Evolutionary conservation across 306 rosid species (phyloP).

Genomic region (Casuarina equisetifolia): DNA sequence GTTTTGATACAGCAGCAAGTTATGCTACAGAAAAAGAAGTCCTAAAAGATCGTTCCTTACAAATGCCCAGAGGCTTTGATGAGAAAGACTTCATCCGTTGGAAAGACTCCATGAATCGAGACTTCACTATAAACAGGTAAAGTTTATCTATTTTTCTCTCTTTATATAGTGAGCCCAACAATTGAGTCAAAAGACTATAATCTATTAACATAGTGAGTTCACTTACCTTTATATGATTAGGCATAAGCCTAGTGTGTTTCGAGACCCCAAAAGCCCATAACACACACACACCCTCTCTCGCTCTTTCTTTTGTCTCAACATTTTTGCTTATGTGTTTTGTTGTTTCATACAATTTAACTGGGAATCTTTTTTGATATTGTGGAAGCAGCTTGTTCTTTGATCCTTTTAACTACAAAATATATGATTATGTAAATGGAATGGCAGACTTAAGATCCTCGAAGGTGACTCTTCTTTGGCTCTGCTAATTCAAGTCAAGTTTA

Average conservation of each 20-base stretch:
- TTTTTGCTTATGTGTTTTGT: background rate
- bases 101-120: conserved; percentile 67
- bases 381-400: conserved; percentile 90
- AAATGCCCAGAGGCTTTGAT: conserved; percentile 46
- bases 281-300: too few relatives aligned
- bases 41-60: conserved; percentile 12
- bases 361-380: conserved; percentile 29
- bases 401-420: conserved; percentile 48
- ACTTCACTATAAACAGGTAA: conserved; percentile 86
- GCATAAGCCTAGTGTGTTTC: too few relatives aligned
- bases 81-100: conserved; percentile 52
- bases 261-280: too few relatives aligned
- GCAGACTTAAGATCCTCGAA: conserved; percentile 43
- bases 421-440: conserved; percentile 50
- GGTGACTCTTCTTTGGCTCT: conserved; percentile 32
- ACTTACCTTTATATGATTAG: too few relatives aligned
- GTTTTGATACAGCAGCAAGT: conserved; percentile 70
- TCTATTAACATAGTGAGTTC: too few relatives aligned
- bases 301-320: background rate
- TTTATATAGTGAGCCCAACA: too few relatives aligned
- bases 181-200: too few relatives aligned
- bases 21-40: conserved; percentile 28
- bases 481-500: background rate
- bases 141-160: background rate
- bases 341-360: conserved; percentile 23